Conservation (phyloP, 257 asterid genomes). For the Marsdenia floribunda region DNA sequence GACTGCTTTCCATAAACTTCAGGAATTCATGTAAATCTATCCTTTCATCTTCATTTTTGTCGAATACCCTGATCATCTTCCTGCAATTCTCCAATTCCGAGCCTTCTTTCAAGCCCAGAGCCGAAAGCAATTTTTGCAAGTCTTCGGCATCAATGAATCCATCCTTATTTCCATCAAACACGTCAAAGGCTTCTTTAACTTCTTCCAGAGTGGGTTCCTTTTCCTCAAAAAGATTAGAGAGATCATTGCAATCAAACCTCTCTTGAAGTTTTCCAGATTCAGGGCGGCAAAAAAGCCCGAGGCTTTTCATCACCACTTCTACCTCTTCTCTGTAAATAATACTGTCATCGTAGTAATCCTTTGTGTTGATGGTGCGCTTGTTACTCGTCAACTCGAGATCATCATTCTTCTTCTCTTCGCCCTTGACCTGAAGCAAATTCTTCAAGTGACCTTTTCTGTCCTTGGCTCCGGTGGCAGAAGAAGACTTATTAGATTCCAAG, state of each 20-base stretch:
- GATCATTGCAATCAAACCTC: constrained; percentile 23
- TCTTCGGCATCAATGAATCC: constrained; percentile 75
- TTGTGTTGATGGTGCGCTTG: not conserved
- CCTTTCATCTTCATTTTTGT: constrained; percentile 60
- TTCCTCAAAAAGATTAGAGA: constrained; percentile 47
- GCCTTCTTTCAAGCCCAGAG: constrained; percentile 56
- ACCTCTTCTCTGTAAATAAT: constrained; percentile 35
- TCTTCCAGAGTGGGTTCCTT: constrained; percentile 39
- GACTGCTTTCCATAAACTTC: constrained; percentile 20
- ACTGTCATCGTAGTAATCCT: constrained; percentile 16
- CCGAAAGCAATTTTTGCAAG: constrained; percentile 49
- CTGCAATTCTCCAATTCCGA: constrained; percentile 42
- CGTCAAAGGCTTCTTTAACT: constrained; percentile 56
- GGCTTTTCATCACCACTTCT: constrained; percentile 40
- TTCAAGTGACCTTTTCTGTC: not conserved
- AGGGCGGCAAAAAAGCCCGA: constrained; percentile 33
- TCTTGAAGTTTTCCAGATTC: constrained; percentile 21
- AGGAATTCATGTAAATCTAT: constrained; percentile 61
- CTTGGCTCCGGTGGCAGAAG: not conserved
- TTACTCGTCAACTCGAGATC: not conserved
- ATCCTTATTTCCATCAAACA: constrained; percentile 61
- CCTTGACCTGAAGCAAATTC: not conserved
- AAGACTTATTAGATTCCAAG: constrained; percentile 17
- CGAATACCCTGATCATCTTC: constrained; percentile 61
- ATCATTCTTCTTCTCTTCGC: constrained; percentile 7